These are phyloP conservation scores for Bisporella sp. DNA, from an alignment of 2,329 filamentous ascomycete species.

Conservation along the genomic window DNA sequence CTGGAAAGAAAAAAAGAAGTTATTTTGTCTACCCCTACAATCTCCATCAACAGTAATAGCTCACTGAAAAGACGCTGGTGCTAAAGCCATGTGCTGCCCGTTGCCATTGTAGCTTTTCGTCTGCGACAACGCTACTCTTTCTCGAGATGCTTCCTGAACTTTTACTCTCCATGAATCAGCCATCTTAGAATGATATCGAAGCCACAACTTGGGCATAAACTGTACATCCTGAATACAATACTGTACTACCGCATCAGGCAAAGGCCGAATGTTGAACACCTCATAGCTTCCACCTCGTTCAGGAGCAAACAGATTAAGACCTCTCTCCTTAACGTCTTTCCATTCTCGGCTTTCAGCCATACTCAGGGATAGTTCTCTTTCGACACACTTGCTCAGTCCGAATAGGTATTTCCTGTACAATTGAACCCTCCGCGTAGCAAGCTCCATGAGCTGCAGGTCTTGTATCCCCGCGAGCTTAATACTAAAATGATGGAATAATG, in stretches of 20 bases:
- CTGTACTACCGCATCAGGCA: conserved; percentile 29
- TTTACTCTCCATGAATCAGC: not conserved
- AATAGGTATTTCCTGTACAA: conserved; percentile 18
- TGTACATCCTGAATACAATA: conserved; percentile 43
- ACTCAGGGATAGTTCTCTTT: conserved; percentile 18
- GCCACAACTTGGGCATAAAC: conserved; percentile 33
- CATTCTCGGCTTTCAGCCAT: conserved; percentile 21
- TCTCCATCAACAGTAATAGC: not conserved
- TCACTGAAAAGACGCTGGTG: not conserved
- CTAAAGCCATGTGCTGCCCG: conserved; percentile 5
- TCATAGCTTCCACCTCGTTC: conserved; percentile 36
- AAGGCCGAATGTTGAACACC: conserved; percentile 40
- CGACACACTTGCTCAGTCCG: conserved; percentile 34
- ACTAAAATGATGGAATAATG: conserved; percentile 38
- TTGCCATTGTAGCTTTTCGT: not conserved
- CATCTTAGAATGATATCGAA: conserved; percentile 22
- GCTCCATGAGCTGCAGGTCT: conserved; percentile 52
- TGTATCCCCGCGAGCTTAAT: conserved; percentile 38
- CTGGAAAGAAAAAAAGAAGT: not conserved
- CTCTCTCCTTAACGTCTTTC: conserved; percentile 30
- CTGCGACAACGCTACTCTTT: conserved; percentile 4
- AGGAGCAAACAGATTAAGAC: conserved; percentile 33
- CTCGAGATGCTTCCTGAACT: conserved; percentile 1
- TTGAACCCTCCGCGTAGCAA: conserved; percentile 27
- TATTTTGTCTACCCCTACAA: not conserved